phyloP scores from a whole-genome alignment of 495 filamentous ascomycete genomes.

The Penicillium soppii region DNA sequence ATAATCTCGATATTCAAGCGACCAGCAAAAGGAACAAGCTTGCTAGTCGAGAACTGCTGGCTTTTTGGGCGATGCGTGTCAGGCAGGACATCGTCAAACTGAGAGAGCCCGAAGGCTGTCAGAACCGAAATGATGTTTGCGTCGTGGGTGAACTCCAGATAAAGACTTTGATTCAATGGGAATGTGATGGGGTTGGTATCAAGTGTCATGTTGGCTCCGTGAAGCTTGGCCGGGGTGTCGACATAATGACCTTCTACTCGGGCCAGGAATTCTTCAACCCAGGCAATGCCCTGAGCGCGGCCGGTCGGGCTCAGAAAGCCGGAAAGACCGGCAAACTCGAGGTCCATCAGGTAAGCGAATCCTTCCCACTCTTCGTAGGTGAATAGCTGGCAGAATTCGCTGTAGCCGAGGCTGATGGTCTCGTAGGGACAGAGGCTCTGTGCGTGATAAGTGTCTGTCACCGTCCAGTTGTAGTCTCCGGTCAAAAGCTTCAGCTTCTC shows the following conservation, averaged over 20 bases:
- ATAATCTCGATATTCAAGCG: constrained; percentile 66
- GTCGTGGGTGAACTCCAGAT: constrained; percentile 39
- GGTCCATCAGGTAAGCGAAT: constrained; percentile 52
- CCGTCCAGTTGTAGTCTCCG: constrained; percentile 48
- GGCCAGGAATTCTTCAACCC: constrained; percentile 60
- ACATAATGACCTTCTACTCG: constrained; percentile 54
- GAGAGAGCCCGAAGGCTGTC: constrained; percentile 52
- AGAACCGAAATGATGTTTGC: constrained; percentile 34
- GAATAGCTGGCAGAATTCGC: constrained; percentile 50
- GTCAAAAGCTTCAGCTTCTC: constrained; percentile 43
- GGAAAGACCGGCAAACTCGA: constrained; percentile 53
- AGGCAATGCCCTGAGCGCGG: constrained; percentile 58
- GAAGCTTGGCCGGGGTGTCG: constrained; percentile 35
- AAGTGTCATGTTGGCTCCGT: constrained; percentile 54
- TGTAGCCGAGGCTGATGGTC: constrained; percentile 59
- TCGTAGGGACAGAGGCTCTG: constrained; percentile 59
- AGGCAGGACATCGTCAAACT: constrained; percentile 47
- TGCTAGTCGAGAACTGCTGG: constrained; percentile 53
- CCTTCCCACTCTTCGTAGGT: constrained; percentile 51
- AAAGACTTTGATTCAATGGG: constrained; percentile 47
- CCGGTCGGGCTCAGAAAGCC: constrained; percentile 55
- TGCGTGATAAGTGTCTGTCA: constrained; percentile 51
- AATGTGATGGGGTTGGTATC: constrained; percentile 46
- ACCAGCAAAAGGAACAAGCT: constrained; percentile 59
- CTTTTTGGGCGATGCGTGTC: constrained; percentile 39